These are phyloP conservation scores for Xylaria curta DNA, from an alignment of 495 filamentous ascomycete genomes.

Conservation along the genomic window DNA sequence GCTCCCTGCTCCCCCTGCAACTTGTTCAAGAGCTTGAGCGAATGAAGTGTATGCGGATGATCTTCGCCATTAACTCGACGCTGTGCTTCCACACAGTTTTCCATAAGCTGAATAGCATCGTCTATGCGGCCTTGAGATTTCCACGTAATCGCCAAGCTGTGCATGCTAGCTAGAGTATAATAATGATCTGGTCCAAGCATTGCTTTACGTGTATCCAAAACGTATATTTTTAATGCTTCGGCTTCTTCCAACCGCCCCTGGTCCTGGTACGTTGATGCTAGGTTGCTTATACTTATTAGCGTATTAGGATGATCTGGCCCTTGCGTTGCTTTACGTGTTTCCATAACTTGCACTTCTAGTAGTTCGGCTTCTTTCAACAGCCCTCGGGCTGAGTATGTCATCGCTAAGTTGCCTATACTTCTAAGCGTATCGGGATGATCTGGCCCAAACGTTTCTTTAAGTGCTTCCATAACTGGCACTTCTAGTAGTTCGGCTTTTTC, in stretches of 20 bases:
- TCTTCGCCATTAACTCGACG: not conserved
- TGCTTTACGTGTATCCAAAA: constrained; percentile 42
- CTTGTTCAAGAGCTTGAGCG: not conserved
- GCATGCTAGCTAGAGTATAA: constrained; percentile 47
- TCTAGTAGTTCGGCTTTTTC: constrained; percentile 46
- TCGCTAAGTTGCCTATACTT: constrained; percentile 41
- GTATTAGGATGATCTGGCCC: constrained; percentile 49
- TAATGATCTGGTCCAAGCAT: constrained; percentile 49
- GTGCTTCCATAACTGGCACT: constrained; percentile 37
- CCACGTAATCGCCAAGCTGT: constrained; percentile 47
- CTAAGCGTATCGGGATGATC: constrained; percentile 48
- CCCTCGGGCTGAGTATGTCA: constrained; percentile 41
- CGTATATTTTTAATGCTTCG: constrained; percentile 41
- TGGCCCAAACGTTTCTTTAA: constrained; percentile 39
- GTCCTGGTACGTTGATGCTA: constrained; percentile 43
- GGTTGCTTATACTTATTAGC: constrained; percentile 38
- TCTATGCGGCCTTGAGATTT: constrained; percentile 36
- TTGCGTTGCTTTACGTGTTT: constrained; percentile 39
- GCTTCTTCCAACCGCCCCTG: constrained; percentile 47
- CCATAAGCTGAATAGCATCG: constrained; percentile 41
- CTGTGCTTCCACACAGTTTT: constrained; percentile 20
- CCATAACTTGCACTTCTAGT: constrained; percentile 43
- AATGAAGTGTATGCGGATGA: not conserved
- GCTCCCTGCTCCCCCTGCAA: not conserved
- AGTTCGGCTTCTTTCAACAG: constrained; percentile 43